These are phyloP conservation scores for Mycena venus DNA, from an alignment of 768 basidiomycete species.

Conservation along the genomic window DNA sequence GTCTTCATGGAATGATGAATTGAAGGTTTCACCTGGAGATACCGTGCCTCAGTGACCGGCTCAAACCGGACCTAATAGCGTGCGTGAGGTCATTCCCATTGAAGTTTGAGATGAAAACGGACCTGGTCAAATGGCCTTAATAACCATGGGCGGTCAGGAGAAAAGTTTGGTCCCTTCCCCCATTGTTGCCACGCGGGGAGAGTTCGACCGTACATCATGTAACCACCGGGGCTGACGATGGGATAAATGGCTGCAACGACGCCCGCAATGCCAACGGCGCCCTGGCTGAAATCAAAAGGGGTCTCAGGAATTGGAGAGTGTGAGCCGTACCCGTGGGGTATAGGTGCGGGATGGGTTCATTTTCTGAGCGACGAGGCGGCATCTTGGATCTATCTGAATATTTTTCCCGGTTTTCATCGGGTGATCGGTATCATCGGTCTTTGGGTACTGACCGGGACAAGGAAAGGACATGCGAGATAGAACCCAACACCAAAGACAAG, in stretches of 20 bases:
- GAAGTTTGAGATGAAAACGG: background rate
- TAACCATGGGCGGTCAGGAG: conserved; percentile 67
- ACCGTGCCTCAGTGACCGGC: conserved; percentile 60
- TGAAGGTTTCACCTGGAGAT: conserved; percentile 57
- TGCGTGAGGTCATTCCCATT: background rate
- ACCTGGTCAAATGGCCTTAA: conserved; percentile 75
- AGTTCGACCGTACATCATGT: conserved; percentile 74
- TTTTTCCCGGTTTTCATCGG: background rate
- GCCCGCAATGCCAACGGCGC: conserved; percentile 80
- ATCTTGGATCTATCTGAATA: conserved; percentile 68
- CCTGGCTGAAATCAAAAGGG: conserved; percentile 48
- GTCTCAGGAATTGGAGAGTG: background rate
- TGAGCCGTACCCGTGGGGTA: conserved; percentile 65
- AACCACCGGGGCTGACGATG: conserved; percentile 74
- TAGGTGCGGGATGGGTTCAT: conserved; percentile 81
- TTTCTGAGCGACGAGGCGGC: conserved; percentile 75
- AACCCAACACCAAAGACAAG: conserved; percentile 75
- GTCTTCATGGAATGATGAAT: background rate
- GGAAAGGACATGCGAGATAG: conserved; percentile 74
- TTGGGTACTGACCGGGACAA: conserved; percentile 62
- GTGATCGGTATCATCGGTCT: background rate
- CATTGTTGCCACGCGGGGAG: conserved; percentile 77
- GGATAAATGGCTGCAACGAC: conserved; percentile 77
- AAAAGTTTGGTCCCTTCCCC: conserved; percentile 64
- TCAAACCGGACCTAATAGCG: conserved; percentile 63